Percentiles rank a stretch among this genome's conserved stretches.
Conservation (phyloP, 2,329 filamentous ascomycete species). For the Aureobasidium leucospermi region DNA sequence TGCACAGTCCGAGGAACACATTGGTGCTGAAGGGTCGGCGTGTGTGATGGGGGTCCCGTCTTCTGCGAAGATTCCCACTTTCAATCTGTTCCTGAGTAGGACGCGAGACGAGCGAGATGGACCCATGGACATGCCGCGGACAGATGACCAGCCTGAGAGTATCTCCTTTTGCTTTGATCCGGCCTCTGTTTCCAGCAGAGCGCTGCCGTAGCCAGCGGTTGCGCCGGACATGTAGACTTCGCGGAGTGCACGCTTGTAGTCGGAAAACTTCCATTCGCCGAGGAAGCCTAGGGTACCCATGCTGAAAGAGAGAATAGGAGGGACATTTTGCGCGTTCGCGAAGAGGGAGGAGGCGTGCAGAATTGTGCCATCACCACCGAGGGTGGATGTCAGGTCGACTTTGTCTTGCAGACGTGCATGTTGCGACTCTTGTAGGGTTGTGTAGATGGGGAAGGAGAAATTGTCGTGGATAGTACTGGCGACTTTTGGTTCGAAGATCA, state of each 20-base stretch:
- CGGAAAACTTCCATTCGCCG: constrained; percentile 91
- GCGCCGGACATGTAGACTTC: constrained; percentile 84
- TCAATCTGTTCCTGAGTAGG: constrained; percentile 76
- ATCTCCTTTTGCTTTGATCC: not conserved
- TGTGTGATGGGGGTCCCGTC: constrained; percentile 46
- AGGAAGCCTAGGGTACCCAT: constrained; percentile 95
- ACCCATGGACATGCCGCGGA: constrained; percentile 77
- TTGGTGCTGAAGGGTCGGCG: constrained; percentile 18
- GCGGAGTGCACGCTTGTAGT: constrained; percentile 85
- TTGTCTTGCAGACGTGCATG: constrained; percentile 52
- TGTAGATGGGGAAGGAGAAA: constrained; percentile 68
- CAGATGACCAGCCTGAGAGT: constrained; percentile 59
- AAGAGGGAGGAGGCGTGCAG: constrained; percentile 80
- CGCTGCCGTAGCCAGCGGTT: constrained; percentile 38
- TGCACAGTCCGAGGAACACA: not conserved
- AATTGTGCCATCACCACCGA: constrained; percentile 91
- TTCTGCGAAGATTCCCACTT: constrained; percentile 74
- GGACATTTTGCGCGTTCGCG: constrained; percentile 71
- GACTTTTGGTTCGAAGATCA: constrained; percentile 74
- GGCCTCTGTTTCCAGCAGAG: constrained; percentile 7
- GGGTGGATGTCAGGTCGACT: constrained; percentile 80
- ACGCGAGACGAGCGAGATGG: constrained; percentile 67
- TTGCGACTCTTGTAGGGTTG: constrained; percentile 19
- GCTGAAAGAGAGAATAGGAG: constrained; percentile 87
- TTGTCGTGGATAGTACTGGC: constrained; percentile 63